phyloP scores from a whole-genome alignment of 2,329 filamentous ascomycete species.

The Blastomyces silverae region DNA sequence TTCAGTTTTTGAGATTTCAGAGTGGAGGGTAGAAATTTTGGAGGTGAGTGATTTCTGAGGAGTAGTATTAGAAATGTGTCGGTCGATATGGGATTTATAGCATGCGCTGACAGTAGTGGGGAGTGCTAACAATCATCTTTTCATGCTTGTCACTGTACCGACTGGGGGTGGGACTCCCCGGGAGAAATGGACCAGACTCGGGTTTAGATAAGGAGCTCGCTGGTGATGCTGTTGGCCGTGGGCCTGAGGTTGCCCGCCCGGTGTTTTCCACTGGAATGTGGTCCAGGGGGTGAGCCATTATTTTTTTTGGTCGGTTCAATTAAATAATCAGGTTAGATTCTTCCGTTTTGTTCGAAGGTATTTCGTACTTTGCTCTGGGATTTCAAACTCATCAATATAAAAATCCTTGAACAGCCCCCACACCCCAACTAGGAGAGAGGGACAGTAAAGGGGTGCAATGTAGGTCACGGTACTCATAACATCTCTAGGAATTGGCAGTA shows the following conservation, averaged over 20 bases:
- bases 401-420: background rate
- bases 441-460: background rate
- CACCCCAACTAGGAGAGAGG: background rate
- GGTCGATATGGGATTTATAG: background rate
- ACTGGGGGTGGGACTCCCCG: background rate
- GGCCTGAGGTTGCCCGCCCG: background rate
- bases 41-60: constrained; percentile 37
- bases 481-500: background rate
- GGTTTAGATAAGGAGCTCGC: background rate
- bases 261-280: background rate
- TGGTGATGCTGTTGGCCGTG: background rate
- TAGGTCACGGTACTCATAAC: background rate
- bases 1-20: constrained; percentile 36
- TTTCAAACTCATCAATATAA: background rate
- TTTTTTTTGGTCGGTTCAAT: background rate
- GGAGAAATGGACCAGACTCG: background rate
- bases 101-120: background rate
- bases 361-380: background rate
- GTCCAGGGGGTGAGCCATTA: background rate
- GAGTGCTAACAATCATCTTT: constrained; percentile 7
- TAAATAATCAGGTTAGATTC: background rate
- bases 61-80: background rate
- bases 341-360: background rate
- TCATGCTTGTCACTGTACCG: constrained; percentile 4
- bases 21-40: constrained; percentile 43